Evolutionary conservation across 2,329 filamentous ascomycete species (phyloP), one percentile per base, ranked within the genome.

Genomic region (Elsinoe perseae): DNA sequence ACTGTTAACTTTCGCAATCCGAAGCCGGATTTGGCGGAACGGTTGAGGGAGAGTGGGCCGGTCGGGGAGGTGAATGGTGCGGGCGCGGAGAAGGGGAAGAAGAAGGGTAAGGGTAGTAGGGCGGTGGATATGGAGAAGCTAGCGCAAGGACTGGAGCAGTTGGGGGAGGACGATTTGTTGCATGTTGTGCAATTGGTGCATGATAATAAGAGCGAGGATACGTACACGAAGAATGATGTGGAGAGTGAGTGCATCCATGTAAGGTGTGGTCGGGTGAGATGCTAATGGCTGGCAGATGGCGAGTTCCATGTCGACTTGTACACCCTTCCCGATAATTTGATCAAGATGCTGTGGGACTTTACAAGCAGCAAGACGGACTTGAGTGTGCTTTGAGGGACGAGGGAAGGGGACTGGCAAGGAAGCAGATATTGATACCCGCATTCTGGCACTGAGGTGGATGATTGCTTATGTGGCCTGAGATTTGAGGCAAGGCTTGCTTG

Each of bases 281-380:
- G 55, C 67, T 66, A 62, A 72, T 65, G 68, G 71, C 56, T 43
- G 28, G 50, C 66, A 88, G 90, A 91, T 67, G 93, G 93, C 67
- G 93, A 98, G 74, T 98, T 98, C 75, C 93, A 95, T 59, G 92
- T 98, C 64, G 93, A 98, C 68, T 80, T 98, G 58, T 97, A 95
- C 75, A 97, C 93, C n/a, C 83, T 98, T 61, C 91, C 93, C 1
- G 93, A 97, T 62, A 74, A 77, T 25, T 79, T 97, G 34, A 86
- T 93, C 69, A 95, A 93, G 72, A 90, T 89, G 83, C 84, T 98
- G 59, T 97, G 92, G 92, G 92, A 96, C 60, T 95, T 93, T 69
- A 82, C 82, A 40, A 65, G 66, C 48, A 64, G 65, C 58, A 64
- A 66, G 54, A 64, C 69, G 54, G 67, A 70, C 58, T 67, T 70